Evolutionary conservation across 768 basidiomycete genomes (phyloP).

Genomic region (Lactarius sanguifluus): DNA sequence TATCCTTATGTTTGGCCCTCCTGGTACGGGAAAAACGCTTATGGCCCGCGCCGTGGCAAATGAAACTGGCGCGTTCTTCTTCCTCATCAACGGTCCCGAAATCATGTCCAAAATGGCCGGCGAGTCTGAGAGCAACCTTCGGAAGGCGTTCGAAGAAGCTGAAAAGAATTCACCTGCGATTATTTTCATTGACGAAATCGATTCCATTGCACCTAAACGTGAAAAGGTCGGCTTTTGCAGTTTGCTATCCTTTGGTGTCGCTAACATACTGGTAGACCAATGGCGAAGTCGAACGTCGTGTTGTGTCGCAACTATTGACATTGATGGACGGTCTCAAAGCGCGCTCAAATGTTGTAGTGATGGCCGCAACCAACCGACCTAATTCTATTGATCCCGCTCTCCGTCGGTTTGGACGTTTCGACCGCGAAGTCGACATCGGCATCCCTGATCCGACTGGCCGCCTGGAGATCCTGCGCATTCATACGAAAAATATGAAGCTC

Average conservation of each 20-base stretch:
- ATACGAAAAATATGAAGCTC: slow-evolving; percentile 99
- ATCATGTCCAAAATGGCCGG: slow-evolving; percentile 99
- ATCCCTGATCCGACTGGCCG: slow-evolving; percentile 99
- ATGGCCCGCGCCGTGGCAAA: slow-evolving; percentile 99
- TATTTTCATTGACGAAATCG: slow-evolving; percentile 99
- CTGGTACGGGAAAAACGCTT: slow-evolving; percentile 98
- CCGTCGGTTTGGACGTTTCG: slow-evolving; percentile 98
- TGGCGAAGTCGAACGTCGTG: slow-evolving; percentile 99
- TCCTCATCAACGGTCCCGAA: slow-evolving; percentile 99
- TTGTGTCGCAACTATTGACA: slow-evolving; percentile 96
- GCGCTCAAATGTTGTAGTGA: slow-evolving; percentile 98
- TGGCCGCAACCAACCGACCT: slow-evolving; percentile 98
- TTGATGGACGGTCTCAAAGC: slow-evolving; percentile 99
- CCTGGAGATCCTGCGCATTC: slow-evolving; percentile 97
- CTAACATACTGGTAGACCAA: slow-evolving; percentile 64
- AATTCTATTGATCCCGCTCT: slow-evolving; percentile 99
- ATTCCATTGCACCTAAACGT: slow-evolving; percentile 99
- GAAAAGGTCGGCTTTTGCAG: slow-evolving; percentile 69
- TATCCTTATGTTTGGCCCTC: slow-evolving; percentile 98
- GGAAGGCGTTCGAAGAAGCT: slow-evolving; percentile 99
- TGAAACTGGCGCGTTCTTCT: slow-evolving; percentile 99
- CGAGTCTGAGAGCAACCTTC: slow-evolving; percentile 93
- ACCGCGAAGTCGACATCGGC: slow-evolving; percentile 98
- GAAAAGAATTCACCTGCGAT: slow-evolving; percentile 99
- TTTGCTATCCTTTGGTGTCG: slow-evolving; percentile 8